These are phyloP conservation scores for Erythrobasidium hasegawianum DNA, from an alignment of 1,284 basidiomycete genomes.

Conservation along the genomic window DNA sequence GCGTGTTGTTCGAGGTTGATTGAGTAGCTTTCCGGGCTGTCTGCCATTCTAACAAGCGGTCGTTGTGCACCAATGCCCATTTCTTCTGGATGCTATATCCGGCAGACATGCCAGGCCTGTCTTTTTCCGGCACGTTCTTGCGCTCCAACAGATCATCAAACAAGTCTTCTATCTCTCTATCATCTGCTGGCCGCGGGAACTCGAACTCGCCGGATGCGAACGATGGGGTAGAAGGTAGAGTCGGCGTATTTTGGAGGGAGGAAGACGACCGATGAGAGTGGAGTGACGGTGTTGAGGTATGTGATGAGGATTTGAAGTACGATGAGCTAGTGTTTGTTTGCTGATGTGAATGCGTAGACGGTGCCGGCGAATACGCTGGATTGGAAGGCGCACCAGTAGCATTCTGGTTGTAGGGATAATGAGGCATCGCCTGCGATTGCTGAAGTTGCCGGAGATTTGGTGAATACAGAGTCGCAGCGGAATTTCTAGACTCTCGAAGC, in stretches of 20 bases:
- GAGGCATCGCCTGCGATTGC: constrained; percentile 6
- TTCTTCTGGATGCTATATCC: constrained; percentile 75
- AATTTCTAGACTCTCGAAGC: neutral
- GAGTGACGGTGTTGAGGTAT: constrained; percentile 22
- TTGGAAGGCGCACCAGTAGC: neutral
- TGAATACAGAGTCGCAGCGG: constrained; percentile 14
- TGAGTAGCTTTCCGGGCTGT: constrained; percentile 44
- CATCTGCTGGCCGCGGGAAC: constrained; percentile 67
- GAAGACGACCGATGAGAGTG: constrained; percentile 23
- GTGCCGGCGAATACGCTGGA: neutral
- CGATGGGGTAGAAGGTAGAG: constrained; percentile 32
- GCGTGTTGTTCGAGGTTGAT: constrained; percentile 6
- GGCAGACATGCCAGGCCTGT: constrained; percentile 53
- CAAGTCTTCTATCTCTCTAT: constrained; percentile 68
- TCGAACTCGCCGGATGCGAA: constrained; percentile 55
- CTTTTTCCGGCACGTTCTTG: constrained; percentile 41
- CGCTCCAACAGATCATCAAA: constrained; percentile 70
- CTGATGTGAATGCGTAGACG: neutral
- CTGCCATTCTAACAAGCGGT: constrained; percentile 74
- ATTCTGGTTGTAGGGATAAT: constrained; percentile 5
- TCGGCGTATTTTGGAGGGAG: constrained; percentile 12
- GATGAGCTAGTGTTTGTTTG: neutral
- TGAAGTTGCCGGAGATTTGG: constrained; percentile 21
- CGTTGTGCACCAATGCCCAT: constrained; percentile 84
- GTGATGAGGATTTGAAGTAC: constrained; percentile 4